phyloP scores from a whole-genome alignment of 108 stramenopile genomes.

The Cyclotella choctawhatcheeana region DNA sequence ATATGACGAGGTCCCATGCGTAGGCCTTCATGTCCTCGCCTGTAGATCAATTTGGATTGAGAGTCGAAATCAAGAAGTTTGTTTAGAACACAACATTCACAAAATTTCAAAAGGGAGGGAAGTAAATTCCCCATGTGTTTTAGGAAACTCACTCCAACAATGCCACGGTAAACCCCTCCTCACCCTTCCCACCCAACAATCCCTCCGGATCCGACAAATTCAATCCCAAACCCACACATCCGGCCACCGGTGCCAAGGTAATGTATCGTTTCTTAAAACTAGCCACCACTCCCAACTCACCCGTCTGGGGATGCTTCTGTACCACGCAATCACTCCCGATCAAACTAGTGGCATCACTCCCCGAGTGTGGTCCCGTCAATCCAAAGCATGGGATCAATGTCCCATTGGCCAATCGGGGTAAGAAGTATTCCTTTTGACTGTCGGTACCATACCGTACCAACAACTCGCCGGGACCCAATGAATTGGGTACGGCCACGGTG shows the following conservation, averaged over 20 bases:
- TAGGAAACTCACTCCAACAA: slow-evolving; percentile 83
- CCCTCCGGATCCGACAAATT: slow-evolving; percentile 93
- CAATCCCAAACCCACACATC: slow-evolving; percentile 95
- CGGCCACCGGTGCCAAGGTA: slow-evolving; percentile 97
- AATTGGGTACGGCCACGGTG: slow-evolving; percentile 98
- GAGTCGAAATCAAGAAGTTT: neutral
- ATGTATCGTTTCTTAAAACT: slow-evolving; percentile 99
- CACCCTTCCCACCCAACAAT: slow-evolving; percentile 89
- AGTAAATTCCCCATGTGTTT: no score
- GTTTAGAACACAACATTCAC: no score
- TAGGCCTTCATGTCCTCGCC: slow-evolving; percentile 90
- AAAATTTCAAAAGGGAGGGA: no score
- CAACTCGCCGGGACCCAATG: slow-evolving; percentile 96
- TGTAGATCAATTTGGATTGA: slow-evolving; percentile 11
- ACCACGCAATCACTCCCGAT: slow-evolving; percentile 92
- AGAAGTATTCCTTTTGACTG: slow-evolving; percentile 94
- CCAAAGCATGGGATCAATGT: slow-evolving; percentile 98
- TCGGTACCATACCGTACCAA: slow-evolving; percentile 93
- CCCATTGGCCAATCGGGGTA: slow-evolving; percentile 93
- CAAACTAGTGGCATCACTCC: slow-evolving; percentile 96
- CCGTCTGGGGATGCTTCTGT: slow-evolving; percentile 76
- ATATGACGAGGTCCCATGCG: slow-evolving; percentile 94
- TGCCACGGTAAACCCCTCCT: slow-evolving; percentile 95
- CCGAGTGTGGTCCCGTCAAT: slow-evolving; percentile 95
- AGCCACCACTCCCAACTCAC: slow-evolving; percentile 93